These are phyloP conservation scores for Phoma herbarum DNA, from an alignment of 2,329 filamentous ascomycete species.

Conservation along the genomic window DNA sequence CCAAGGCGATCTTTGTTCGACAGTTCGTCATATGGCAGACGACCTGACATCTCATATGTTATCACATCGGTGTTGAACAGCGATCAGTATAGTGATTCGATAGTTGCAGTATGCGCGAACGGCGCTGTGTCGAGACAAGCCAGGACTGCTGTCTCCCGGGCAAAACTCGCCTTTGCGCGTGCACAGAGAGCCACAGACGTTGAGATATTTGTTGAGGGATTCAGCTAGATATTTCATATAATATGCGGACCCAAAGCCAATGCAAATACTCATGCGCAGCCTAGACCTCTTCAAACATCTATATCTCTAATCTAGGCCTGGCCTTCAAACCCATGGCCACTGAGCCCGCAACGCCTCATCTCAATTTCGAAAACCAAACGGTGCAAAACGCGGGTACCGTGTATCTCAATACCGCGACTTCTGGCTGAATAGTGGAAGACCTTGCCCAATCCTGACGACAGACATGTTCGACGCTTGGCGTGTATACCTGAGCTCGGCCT, in stretches of 20 bases:
- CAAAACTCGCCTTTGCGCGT: constrained; percentile 33
- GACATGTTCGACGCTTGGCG: not conserved
- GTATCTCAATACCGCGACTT: too few species aligned
- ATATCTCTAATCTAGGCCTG: not conserved
- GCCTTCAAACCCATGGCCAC: not conserved
- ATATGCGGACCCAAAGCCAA: not conserved
- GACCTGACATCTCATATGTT: constrained; percentile 26
- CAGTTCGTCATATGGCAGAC: constrained; percentile 20
- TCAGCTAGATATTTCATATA: constrained; percentile 6
- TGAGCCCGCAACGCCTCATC: too few species aligned
- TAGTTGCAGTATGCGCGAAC: constrained; percentile 39
- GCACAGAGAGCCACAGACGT: constrained; percentile 26
- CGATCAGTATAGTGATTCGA: constrained; percentile 19
- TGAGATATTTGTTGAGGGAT: constrained; percentile 31
- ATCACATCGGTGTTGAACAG: constrained; percentile 12
- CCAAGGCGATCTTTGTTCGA: constrained; percentile 16
- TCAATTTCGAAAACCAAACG: too few species aligned
- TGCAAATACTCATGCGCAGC: not conserved
- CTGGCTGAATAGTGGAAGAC: too few species aligned
- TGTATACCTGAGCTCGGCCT: too few species aligned
- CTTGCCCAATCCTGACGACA: too few species aligned
- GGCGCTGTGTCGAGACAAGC: constrained; percentile 17
- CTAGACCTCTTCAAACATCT: not conserved
- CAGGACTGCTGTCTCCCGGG: constrained; percentile 25
- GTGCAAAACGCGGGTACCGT: too few species aligned